Evolutionary conservation across 78 protist species (phyloP), one percentile per base, ranked within the genome.

Genomic region (Guillardia theta): DNA sequence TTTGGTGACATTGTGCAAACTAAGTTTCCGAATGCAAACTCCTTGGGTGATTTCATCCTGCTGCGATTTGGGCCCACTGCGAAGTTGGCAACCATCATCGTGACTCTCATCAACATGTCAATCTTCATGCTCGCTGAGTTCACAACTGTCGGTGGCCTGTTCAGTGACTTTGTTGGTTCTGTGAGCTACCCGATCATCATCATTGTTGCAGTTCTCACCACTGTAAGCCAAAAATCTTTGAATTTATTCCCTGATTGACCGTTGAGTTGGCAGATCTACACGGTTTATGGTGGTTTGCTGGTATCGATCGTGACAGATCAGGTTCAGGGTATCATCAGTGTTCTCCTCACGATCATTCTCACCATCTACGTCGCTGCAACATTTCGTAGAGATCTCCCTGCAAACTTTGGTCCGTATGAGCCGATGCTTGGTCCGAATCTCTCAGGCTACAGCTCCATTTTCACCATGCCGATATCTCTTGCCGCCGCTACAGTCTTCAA

Each of bases 161-260:
- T 78, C 90, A 18, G 44, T 45, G 90, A 78, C 50, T 78, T 78
- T 19, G 90, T 78, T 48, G 90, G 90, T 48, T 78, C 90, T 19
- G 90, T 78, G 53, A 78, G 44, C 8, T 78, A 78, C 50, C 50
- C 50, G 37, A 78, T 78, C 90, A 43, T 78, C 50, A 78, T 78
- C 48, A 50, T 43, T 48, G 48, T 78, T 3, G 90, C 44, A 1
- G 50, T 78, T 18, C 90, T 78, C 50, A 78, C 90, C 18, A 78
- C 50, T 6, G 87, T 50, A 10, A 10, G 10, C 58, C 58, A 10
- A 10, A 10, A 10, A 10, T 50, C 58, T 15, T 15, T 50, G 30
- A 50, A 10, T 50, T 50, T 50, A 10, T 15, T 15, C 58, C 58
- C 58, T 50, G 30, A 10, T 15, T 50, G 30, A 50, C 58, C 15